Evolutionary conservation across 2,329 filamentous ascomycete genomes (phyloP), one percentile per base, ranked within the genome.

Genomic region (Beauveria australis): DNA sequence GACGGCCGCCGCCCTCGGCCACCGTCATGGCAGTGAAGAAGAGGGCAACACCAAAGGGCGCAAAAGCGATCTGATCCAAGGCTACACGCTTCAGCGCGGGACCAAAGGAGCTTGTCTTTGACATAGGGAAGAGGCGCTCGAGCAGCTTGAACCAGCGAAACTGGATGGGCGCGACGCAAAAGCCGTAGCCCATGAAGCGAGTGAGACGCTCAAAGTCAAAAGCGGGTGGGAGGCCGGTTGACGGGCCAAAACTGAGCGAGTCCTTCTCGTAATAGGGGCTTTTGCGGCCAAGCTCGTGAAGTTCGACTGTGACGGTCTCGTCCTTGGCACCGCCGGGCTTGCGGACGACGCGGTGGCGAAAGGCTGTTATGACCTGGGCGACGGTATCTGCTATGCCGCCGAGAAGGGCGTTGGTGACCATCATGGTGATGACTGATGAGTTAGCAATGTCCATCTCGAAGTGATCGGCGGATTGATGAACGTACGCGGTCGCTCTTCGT

Each of bases 1-100:
- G 82, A 68, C 84, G 85, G 37, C 92, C 91, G 61, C 94, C 94
- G 28, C 94, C 94, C 76, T 99, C 94, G 14, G 93, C 90, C 18
- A 97, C 75, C 0, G 94, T 97, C 93, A 99, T 97, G 75, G 88
- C 93, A 0, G 90, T 92, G 74, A 97, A 99, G 80, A 99, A 99
- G 66, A 84, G 81, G 16, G 83, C 89, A 61, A 99, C 83, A 77
- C 90, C 91, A 65, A 94, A 83, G 1, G 94, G 94, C 46, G 94
- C 92, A 75, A 97, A 97, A 56, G 96, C 81, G 33, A 97, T 79
- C 76, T 99, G 94, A 73, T 99, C 94, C 68, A 94, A 88, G 8
- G 89, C 89, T 19, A 97, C 92, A 63, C 93, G 84, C 81, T 97
- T 96, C 75, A 97, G 75, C 3, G 91, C 91, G 37, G 92, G 91